A percentile compares a stretch with the other conserved stretches of the same genome.
These are phyloP conservation scores for Rehmannia glutinosa DNA, from an alignment of 257 asterid genomes.

Conservation along the genomic window DNA sequence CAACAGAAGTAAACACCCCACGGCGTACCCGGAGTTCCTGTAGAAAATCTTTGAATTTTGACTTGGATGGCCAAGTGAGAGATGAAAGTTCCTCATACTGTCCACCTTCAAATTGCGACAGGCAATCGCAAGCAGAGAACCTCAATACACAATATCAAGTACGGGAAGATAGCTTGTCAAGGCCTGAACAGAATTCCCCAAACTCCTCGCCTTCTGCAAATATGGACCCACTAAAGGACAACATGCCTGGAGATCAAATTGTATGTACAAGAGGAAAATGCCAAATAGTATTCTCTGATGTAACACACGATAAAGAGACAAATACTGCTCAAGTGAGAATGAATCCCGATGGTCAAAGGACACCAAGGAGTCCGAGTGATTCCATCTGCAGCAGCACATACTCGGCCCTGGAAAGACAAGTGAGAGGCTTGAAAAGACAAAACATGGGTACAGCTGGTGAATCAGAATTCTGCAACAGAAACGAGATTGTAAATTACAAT, in stretches of 20 bases:
- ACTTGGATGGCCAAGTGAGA: slow-evolving; percentile 32
- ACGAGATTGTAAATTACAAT: slow-evolving; percentile 36
- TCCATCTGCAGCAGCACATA: slow-evolving; percentile 38
- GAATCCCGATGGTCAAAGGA: slow-evolving; percentile 18
- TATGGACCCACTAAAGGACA: slow-evolving; percentile 25
- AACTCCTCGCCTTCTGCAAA: too few species aligned
- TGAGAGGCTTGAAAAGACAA: slow-evolving; percentile 47
- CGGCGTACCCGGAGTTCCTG: slow-evolving; percentile 51
- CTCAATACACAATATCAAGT: slow-evolving; percentile 20
- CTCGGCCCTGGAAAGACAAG: slow-evolving; percentile 39
- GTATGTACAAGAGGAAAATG: slow-evolving; percentile 52
- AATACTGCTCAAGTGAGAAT: slow-evolving; percentile 27
- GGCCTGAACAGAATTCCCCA: slow-evolving; percentile 26
- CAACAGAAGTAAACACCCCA: slow-evolving; percentile 4
- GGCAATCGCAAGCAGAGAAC: slow-evolving; percentile 28
- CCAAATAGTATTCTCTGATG: slow-evolving; percentile 62
- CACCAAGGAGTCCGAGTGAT: slow-evolving; percentile 28
- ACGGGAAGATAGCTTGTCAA: slow-evolving; percentile 21
- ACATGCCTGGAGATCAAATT: slow-evolving; percentile 23
- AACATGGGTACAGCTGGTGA: slow-evolving; percentile 22
- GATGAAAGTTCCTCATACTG: slow-evolving; percentile 30
- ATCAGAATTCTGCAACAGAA: slow-evolving; percentile 40
- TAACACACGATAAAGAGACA: slow-evolving; percentile 61
- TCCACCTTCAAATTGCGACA: slow-evolving; percentile 22
- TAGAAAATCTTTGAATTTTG: slow-evolving; percentile 56